Percentiles rank a stretch among this genome's conserved stretches.
These are phyloP conservation scores for Nicotiana undulata DNA, from an alignment of 257 asterid genomes.

Conservation along the genomic window DNA sequence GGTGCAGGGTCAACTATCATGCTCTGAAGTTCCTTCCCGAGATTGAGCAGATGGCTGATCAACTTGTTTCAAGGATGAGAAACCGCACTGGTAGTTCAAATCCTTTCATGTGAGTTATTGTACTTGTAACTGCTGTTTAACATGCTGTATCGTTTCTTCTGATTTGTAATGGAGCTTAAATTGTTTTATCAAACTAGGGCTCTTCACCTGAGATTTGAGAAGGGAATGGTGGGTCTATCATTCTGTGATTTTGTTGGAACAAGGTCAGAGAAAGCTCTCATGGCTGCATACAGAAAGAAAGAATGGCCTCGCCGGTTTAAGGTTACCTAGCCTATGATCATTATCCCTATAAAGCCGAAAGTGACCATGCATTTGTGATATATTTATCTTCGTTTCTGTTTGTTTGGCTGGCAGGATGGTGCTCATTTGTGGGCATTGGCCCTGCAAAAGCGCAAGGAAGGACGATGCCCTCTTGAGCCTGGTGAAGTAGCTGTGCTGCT, in stretches of 20 bases:
- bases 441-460: constrained; percentile 97
- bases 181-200: constrained; percentile 54
- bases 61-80: constrained; percentile 93
- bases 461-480: constrained; percentile 99
- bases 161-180: constrained; percentile 4
- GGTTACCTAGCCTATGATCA: constrained; percentile 31
- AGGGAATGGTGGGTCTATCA: constrained; percentile 99
- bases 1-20: constrained; percentile 98
- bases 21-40: constrained; percentile 95
- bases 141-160: not conserved
- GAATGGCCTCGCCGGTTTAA: constrained; percentile 99
- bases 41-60: constrained; percentile 92
- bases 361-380: not conserved
- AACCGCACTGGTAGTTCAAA: constrained; percentile 78
- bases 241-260: constrained; percentile 98
- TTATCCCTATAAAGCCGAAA: not conserved
- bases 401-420: constrained; percentile 63
- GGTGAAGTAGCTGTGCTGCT: constrained; percentile 99
- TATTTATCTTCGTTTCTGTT: constrained; percentile 11
- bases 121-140: constrained; percentile 4
- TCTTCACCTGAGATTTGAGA: constrained; percentile 96
- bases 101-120: constrained; percentile 78
- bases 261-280: constrained; percentile 81
- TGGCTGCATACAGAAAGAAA: constrained; percentile 83
- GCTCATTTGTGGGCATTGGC: constrained; percentile 98